These are phyloP conservation scores for Clonostachys chloroleuca DNA, from an alignment of 2,329 filamentous ascomycete species.

Conservation along the genomic window DNA sequence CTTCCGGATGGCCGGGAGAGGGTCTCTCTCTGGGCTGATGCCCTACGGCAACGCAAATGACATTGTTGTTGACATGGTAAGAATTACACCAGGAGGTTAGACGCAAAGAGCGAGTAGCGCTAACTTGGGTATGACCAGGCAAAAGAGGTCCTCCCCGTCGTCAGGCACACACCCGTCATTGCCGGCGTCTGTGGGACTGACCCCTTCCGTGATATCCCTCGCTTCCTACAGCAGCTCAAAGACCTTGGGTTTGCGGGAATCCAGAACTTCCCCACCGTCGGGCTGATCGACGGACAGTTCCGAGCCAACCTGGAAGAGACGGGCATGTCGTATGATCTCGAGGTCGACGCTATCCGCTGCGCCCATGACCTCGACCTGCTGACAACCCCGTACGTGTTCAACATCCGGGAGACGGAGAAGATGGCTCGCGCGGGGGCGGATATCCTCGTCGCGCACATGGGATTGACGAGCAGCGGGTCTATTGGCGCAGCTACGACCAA, in stretches of 20 bases:
- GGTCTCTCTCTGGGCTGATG: conserved; percentile 66
- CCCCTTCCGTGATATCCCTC: conserved; percentile 58
- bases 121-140: conserved; percentile 20
- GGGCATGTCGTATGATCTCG: conserved; percentile 62
- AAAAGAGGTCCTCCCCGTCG: conserved; percentile 61
- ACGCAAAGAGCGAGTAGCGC: too few relatives aligned
- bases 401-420: conserved; percentile 50
- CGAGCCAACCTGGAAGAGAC: conserved; percentile 66
- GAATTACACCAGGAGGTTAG: too few relatives aligned
- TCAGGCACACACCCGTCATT: conserved; percentile 59
- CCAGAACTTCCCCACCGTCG: conserved; percentile 72
- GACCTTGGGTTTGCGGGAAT: conserved; percentile 63
- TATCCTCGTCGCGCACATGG: conserved; percentile 65
- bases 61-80: conserved; percentile 60
- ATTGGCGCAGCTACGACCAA: conserved; percentile 61
- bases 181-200: conserved; percentile 70
- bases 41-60: conserved; percentile 69
- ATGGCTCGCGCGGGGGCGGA: conserved; percentile 66
- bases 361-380: conserved; percentile 57
- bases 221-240: conserved; percentile 56
- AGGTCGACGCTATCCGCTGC: conserved; percentile 62
- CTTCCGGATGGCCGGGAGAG: conserved; percentile 69
- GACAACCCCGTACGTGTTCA: conserved; percentile 69
- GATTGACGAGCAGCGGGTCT: conserved; percentile 58
- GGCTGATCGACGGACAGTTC: conserved; percentile 65